A percentile compares a stretch with the other conserved stretches of the same genome.
These are phyloP conservation scores for Kodamaea derodonti DNA, from an alignment of 1,139 yeast species.

Conservation along the genomic window DNA sequence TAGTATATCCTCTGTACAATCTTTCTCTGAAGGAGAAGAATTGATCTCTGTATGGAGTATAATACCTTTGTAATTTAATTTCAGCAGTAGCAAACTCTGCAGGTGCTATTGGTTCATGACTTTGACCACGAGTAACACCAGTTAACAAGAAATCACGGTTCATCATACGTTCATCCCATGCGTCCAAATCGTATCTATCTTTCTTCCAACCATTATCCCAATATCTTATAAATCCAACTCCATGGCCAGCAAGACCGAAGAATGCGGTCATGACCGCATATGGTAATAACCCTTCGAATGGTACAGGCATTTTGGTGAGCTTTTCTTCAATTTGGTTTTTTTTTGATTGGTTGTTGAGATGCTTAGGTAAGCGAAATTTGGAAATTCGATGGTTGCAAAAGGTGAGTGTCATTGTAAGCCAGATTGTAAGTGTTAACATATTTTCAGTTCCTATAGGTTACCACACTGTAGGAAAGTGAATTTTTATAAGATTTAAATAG, in stretches of 20 bases:
- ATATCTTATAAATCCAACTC: slow-evolving; percentile 44
- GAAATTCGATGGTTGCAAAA: too few relatives aligned
- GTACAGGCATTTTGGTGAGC: slow-evolving; percentile 45
- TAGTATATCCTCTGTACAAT: slow-evolving; percentile 46
- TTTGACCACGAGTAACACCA: slow-evolving; percentile 68
- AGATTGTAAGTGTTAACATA: too few relatives aligned
- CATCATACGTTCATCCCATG: slow-evolving; percentile 56
- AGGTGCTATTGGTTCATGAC: slow-evolving; percentile 67
- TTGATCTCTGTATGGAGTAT: slow-evolving; percentile 49
- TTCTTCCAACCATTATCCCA: slow-evolving; percentile 50
- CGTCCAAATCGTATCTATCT: slow-evolving; percentile 56
- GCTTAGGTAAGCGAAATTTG: too few relatives aligned
- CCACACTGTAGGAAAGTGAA: too few relatives aligned
- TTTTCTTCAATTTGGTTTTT: slow-evolving; percentile 5
- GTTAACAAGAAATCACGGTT: slow-evolving; percentile 75
- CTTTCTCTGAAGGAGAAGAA: slow-evolving; percentile 48
- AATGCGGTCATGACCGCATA: slow-evolving; percentile 59
- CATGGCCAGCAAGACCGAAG: slow-evolving; percentile 48
- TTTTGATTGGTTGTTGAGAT: slow-evolving; percentile 15
- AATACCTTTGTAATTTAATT: slow-evolving; percentile 36
- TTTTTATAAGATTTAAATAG: too few relatives aligned
- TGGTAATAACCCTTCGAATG: slow-evolving; percentile 70
- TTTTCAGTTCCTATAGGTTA: too few relatives aligned
- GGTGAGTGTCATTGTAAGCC: too few relatives aligned
- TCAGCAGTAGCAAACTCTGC: slow-evolving; percentile 53